A percentile compares a stretch with the other conserved stretches of the same genome.
phyloP scores from a whole-genome alignment of 2,329 filamentous ascomycete genomes.

The Exophiala bonariae region DNA sequence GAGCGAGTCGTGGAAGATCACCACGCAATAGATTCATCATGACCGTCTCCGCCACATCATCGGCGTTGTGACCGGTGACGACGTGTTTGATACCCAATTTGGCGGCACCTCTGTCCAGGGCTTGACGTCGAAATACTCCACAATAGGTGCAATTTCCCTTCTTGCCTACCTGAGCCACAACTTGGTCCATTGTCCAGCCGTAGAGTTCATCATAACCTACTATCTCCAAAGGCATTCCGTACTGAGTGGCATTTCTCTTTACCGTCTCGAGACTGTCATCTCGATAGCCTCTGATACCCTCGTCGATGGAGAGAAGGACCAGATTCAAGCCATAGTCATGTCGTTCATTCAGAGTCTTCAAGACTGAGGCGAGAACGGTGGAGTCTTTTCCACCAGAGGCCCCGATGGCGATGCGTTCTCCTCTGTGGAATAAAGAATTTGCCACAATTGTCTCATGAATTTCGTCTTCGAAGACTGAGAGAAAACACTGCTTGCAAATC shows the following conservation, averaged over 20 bases:
- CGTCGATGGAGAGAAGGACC: conserved; percentile 86
- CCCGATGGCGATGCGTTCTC: conserved; percentile 89
- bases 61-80: conserved; percentile 95
- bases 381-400: conserved; percentile 97
- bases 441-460: conserved; percentile 88
- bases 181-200: conserved; percentile 99
- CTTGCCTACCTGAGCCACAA: conserved; percentile 93
- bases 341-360: conserved; percentile 91
- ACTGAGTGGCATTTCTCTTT: conserved; percentile 87
- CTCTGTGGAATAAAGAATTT: conserved; percentile 75
- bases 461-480: conserved; percentile 84
- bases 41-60: conserved; percentile 95
- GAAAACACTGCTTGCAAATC: conserved; percentile 86
- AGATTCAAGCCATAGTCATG: conserved; percentile 84
- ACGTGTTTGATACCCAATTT: conserved; percentile 87
- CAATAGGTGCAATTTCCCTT: conserved; percentile 99
- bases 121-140: conserved; percentile 91
- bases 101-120: conserved; percentile 86
- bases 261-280: conserved; percentile 97
- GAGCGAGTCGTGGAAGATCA: conserved; percentile 80
- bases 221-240: conserved; percentile 87
- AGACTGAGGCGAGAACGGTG: conserved; percentile 88
- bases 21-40: conserved; percentile 95
- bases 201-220: conserved; percentile 93
- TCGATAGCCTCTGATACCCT: conserved; percentile 94